Percentiles rank a stretch among this genome's conserved stretches.
Conservation (phyloP, 441 rosid species). For the Raphanus hybrid region DNA sequence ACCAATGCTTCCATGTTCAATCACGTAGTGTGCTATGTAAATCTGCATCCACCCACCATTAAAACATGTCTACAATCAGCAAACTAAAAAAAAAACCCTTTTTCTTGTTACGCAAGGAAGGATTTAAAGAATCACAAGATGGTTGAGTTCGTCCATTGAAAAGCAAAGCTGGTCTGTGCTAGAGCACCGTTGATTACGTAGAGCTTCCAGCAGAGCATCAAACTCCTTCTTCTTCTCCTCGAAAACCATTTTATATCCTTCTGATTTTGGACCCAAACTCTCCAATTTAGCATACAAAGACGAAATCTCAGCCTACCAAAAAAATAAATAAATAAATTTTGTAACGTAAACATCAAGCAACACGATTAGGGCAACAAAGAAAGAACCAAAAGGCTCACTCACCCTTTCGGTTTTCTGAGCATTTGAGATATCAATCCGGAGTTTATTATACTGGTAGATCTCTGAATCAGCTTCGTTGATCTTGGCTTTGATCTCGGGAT, state of each 20-base stretch:
- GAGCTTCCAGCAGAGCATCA: slow-evolving; percentile 75
- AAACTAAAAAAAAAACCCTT: not conserved
- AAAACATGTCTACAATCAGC: slow-evolving; percentile 22
- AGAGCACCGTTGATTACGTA: slow-evolving; percentile 76
- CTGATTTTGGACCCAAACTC: slow-evolving; percentile 51
- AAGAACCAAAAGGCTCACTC: slow-evolving; percentile 17
- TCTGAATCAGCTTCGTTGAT: slow-evolving; percentile 73
- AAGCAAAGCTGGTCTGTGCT: slow-evolving; percentile 60
- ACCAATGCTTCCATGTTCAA: slow-evolving; percentile 80
- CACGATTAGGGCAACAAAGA: not conserved
- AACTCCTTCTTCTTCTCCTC: slow-evolving; percentile 74
- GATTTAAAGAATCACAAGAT: slow-evolving; percentile 50
- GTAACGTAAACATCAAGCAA: not conserved
- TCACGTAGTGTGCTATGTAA: slow-evolving; percentile 66
- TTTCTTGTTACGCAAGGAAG: not conserved
- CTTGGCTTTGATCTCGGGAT: slow-evolving; percentile 68
- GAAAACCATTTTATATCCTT: slow-evolving; percentile 50
- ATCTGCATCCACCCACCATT: slow-evolving; percentile 59
- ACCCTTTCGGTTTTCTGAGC: slow-evolving; percentile 66
- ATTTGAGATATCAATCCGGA: slow-evolving; percentile 51
- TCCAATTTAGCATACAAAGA: slow-evolving; percentile 58
- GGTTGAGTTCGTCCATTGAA: slow-evolving; percentile 89
- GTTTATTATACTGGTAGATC: slow-evolving; percentile 55
- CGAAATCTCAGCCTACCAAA: slow-evolving; percentile 55
- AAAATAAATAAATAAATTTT: not conserved